Evolutionary conservation across 2,329 filamentous ascomycete species (phyloP).

Genomic region (Diaporthe caulivora): DNA sequence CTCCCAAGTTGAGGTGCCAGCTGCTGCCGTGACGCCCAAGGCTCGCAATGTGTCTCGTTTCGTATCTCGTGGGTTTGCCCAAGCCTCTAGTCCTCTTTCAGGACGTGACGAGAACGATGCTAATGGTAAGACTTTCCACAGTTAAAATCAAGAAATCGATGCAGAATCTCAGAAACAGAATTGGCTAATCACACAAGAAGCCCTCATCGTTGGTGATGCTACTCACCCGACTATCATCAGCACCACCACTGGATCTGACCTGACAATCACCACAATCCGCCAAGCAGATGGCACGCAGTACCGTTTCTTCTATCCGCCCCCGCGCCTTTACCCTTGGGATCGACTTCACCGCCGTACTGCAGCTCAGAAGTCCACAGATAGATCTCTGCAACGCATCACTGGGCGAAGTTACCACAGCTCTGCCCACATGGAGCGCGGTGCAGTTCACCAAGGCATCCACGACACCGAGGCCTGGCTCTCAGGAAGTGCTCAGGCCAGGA

Average conservation of each 20-base stretch:
- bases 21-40: conserved; percentile 20
- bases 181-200: conserved; percentile 28
- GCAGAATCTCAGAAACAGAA: background rate
- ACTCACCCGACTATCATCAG: conserved; percentile 35
- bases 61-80: conserved; percentile 34
- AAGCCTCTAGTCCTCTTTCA: conserved; percentile 31
- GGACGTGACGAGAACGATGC: conserved; percentile 2
- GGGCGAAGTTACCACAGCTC: conserved; percentile 23
- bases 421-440: conserved; percentile 40
- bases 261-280: conserved; percentile 33
- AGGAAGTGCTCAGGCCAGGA: conserved; percentile 46
- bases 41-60: conserved; percentile 27
- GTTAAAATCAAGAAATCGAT: background rate
- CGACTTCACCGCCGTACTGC: conserved; percentile 35
- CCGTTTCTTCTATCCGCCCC: conserved; percentile 31
- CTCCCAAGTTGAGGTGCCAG: background rate
- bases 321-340: conserved; percentile 44
- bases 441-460: conserved; percentile 18
- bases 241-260: conserved; percentile 32
- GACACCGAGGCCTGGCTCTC: conserved; percentile 45
- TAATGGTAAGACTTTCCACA: conserved; percentile 30
- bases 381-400: conserved; percentile 34
- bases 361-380: conserved; percentile 36
- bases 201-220: background rate
- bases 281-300: conserved; percentile 32